Percentiles rank a stretch among this genome's conserved stretches.
Conservation (phyloP, 1,284 basidiomycete genomes). For the Sphaerobolus stellatus region DNA sequence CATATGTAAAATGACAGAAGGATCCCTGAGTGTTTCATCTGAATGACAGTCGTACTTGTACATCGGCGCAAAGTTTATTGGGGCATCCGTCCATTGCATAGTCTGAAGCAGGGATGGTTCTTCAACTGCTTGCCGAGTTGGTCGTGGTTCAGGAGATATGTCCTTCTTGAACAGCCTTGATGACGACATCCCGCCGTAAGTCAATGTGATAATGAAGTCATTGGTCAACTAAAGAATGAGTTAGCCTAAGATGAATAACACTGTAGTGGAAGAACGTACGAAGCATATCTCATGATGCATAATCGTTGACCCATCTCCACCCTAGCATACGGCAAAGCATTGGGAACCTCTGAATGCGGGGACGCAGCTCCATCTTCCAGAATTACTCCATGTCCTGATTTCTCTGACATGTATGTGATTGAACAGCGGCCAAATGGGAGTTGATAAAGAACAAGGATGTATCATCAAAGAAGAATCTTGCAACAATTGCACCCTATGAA, state of each 20-base stretch:
- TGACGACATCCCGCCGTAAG: slow-evolving; percentile 78
- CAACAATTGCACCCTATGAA: slow-evolving; percentile 83
- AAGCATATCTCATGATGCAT: slow-evolving; percentile 94
- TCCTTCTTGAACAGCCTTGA: slow-evolving; percentile 63
- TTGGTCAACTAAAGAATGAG: slow-evolving; percentile 58
- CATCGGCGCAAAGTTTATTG: slow-evolving; percentile 82
- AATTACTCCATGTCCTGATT: slow-evolving; percentile 85
- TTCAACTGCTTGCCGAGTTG: slow-evolving; percentile 90
- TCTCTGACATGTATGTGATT: slow-evolving; percentile 75
- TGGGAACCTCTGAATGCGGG: slow-evolving; percentile 45
- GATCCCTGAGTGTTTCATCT: too few relatives aligned
- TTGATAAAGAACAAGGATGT: slow-evolving; percentile 94
- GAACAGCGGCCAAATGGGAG: slow-evolving; percentile 94
- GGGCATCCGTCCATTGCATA: slow-evolving; percentile 85
- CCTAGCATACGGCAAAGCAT: slow-evolving; percentile 76
- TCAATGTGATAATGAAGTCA: slow-evolving; percentile 93
- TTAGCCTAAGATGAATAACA: not conserved
- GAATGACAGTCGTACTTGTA: slow-evolving; percentile 93
- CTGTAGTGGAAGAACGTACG: slow-evolving; percentile 49
- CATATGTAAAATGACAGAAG: too few relatives aligned
- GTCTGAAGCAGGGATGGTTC: slow-evolving; percentile 80
- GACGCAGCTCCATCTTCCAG: slow-evolving; percentile 80
- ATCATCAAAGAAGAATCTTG: slow-evolving; percentile 88
- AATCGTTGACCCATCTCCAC: slow-evolving; percentile 92
- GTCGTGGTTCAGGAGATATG: slow-evolving; percentile 79